These are phyloP conservation scores for Chaetomiaceae sp. DNA, from an alignment of 2,329 filamentous ascomycete species.

Conservation along the genomic window DNA sequence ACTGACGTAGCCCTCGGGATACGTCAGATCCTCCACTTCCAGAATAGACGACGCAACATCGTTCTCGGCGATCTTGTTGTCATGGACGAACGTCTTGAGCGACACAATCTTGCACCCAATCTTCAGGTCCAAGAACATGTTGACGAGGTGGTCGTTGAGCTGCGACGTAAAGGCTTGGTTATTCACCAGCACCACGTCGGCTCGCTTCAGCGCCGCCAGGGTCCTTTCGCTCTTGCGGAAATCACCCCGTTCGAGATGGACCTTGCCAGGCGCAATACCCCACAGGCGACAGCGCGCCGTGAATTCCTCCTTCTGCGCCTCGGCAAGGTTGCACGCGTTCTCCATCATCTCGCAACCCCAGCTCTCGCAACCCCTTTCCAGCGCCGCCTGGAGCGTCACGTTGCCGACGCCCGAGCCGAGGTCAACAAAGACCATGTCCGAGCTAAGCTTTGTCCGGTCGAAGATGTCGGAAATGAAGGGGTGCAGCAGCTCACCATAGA, in stretches of 20 bases:
- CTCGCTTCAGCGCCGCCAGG: constrained; percentile 67
- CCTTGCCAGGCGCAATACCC: constrained; percentile 75
- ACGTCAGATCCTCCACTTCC: constrained; percentile 61
- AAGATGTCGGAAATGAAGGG: constrained; percentile 82
- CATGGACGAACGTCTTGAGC: constrained; percentile 83
- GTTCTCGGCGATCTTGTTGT: constrained; percentile 69
- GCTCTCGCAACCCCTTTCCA: constrained; percentile 89
- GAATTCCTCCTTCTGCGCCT: constrained; percentile 78
- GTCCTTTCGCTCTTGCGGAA: constrained; percentile 73
- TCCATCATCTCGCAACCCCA: constrained; percentile 97
- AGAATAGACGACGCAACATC: constrained; percentile 80
- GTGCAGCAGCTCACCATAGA: constrained; percentile 88
- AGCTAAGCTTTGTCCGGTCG: constrained; percentile 70
- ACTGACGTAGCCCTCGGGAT: constrained; percentile 73
- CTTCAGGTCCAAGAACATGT: constrained; percentile 92
- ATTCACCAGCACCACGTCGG: constrained; percentile 96
- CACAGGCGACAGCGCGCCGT: constrained; percentile 79
- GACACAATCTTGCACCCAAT: constrained; percentile 86
- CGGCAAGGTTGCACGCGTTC: constrained; percentile 78
- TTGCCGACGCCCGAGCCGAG: constrained; percentile 95
- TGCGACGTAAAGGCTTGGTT: constrained; percentile 92
- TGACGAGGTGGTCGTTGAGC: constrained; percentile 78
- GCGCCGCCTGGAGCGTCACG: constrained; percentile 86
- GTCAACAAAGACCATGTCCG: constrained; percentile 85
- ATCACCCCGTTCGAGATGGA: constrained; percentile 77